phyloP scores from a whole-genome alignment of 129 eudicot species.

The Flaveria trinervia region DNA sequence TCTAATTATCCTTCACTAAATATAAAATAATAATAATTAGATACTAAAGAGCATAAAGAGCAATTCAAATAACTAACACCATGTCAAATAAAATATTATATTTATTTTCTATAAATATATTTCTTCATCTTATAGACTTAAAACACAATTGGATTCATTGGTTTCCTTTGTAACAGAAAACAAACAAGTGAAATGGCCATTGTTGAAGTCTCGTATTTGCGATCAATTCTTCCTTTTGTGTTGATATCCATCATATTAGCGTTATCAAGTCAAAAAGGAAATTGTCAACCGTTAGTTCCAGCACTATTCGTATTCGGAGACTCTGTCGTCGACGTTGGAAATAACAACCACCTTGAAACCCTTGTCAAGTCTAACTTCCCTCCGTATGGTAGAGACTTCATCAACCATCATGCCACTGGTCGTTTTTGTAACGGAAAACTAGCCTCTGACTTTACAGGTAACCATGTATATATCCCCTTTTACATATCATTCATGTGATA shows the following conservation, averaged over 20 bases:
- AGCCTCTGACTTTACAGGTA: slow-evolving; percentile 89
- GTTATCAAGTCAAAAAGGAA: slow-evolving; percentile 13
- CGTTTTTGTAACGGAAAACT: slow-evolving; percentile 93
- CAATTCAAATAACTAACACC: neutral
- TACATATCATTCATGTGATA: neutral
- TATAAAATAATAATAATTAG: neutral
- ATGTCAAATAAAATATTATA: slow-evolving; percentile 1
- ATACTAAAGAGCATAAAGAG: neutral
- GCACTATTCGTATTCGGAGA: slow-evolving; percentile 84
- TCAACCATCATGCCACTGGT: slow-evolving; percentile 56
- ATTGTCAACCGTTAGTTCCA: slow-evolving; percentile 78
- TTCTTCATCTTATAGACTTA: neutral
- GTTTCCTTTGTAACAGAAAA: slow-evolving; percentile 18
- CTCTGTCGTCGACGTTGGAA: slow-evolving; percentile 86
- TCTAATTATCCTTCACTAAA: neutral
- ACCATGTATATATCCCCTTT: neutral
- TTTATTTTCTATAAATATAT: neutral
- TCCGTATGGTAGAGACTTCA: slow-evolving; percentile 89
- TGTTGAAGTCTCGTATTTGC: slow-evolving; percentile 19
- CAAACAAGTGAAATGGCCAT: slow-evolving; percentile 40
- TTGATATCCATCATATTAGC: slow-evolving; percentile 3
- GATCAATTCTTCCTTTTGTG: slow-evolving; percentile 7
- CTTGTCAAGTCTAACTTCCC: slow-evolving; percentile 76
- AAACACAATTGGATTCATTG: slow-evolving; percentile 17
- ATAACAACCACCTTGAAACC: slow-evolving; percentile 74